These are phyloP conservation scores for Ajuga reptans DNA, from an alignment of 305 asterid genomes.

Conservation along the genomic window DNA sequence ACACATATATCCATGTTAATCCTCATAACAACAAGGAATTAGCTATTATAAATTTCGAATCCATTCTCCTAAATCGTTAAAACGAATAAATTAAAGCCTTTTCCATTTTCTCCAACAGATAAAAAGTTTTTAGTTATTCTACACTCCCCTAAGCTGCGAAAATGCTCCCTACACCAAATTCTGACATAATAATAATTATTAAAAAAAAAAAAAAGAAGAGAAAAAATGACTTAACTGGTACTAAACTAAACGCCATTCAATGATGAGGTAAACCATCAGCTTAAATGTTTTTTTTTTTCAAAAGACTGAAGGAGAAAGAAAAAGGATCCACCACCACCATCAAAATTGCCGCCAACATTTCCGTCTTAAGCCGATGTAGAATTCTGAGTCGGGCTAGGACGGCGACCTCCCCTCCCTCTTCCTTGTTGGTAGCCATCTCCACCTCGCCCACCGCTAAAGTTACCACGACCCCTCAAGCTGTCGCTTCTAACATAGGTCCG, in stretches of 20 bases:
- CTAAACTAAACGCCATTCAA: slow-evolving; percentile 28
- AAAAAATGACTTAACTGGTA: slow-evolving; percentile 8
- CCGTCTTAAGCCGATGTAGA: slow-evolving; percentile 19
- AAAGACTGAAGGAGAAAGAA: slow-evolving; percentile 9
- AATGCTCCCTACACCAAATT: slow-evolving; percentile 18
- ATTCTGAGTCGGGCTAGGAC: slow-evolving; percentile 26
- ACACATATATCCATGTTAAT: no score
- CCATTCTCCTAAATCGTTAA: neutral
- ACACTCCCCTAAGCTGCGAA: slow-evolving; percentile 15
- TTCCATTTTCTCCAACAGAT: neutral
- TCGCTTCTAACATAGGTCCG: slow-evolving; percentile 52
- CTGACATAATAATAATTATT: neutral
- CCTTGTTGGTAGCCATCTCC: slow-evolving; percentile 51
- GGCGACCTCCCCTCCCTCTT: slow-evolving; percentile 42
- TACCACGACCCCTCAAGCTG: slow-evolving; percentile 53
- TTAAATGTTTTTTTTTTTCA: neutral
- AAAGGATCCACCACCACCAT: neutral
- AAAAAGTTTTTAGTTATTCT: neutral
- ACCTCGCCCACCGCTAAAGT: slow-evolving; percentile 37
- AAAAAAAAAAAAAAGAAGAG: neutral
- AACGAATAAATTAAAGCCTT: neutral
- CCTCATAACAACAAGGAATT: no score
- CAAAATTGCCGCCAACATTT: slow-evolving; percentile 25
- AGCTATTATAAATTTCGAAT: no score
- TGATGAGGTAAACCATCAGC: slow-evolving; percentile 13